These are phyloP conservation scores for Tetracladium setigerum DNA, from an alignment of 495 filamentous ascomycete species.

Conservation along the genomic window DNA sequence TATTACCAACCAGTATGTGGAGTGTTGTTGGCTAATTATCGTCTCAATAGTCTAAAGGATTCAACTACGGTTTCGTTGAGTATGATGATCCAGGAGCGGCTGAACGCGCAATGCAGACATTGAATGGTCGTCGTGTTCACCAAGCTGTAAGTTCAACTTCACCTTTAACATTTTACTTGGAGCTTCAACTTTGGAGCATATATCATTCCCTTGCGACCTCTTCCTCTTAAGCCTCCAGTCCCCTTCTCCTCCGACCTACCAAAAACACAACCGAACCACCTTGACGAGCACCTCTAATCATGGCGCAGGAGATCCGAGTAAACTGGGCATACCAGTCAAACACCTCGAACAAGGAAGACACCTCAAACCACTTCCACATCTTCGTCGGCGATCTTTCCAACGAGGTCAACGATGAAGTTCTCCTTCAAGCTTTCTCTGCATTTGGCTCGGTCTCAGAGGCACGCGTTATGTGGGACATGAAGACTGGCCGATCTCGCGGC, in stretches of 20 bases:
- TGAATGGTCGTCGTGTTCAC: conserved; percentile 92
- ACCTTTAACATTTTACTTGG: no score
- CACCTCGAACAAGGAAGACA: conserved; percentile 91
- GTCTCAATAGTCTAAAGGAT: conserved; percentile 70
- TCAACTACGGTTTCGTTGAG: conserved; percentile 99
- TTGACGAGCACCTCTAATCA: conserved; percentile 8
- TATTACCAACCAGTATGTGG: not conserved
- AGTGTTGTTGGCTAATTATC: conserved; percentile 21
- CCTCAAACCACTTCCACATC: conserved; percentile 97
- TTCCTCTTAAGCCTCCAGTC: no score
- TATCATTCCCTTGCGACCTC: not conserved
- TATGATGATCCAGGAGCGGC: conserved; percentile 96
- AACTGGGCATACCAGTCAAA: conserved; percentile 99
- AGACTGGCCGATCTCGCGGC: conserved; percentile 93
- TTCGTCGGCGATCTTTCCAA: conserved; percentile 98
- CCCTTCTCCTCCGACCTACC: no score
- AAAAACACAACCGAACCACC: no score
- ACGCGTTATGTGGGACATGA: conserved; percentile 99
- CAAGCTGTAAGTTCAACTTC: conserved; percentile 61
- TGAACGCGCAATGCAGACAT: conserved; percentile 92
- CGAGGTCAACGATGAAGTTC: conserved; percentile 95
- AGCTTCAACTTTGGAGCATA: no score
- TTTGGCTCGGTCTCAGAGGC: conserved; percentile 98
- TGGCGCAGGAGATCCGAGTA: conserved; percentile 86
- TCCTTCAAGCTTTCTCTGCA: conserved; percentile 91